Evolutionary conservation across 768 basidiomycete species (phyloP).

Genomic region (Hypholoma sublateritium): DNA sequence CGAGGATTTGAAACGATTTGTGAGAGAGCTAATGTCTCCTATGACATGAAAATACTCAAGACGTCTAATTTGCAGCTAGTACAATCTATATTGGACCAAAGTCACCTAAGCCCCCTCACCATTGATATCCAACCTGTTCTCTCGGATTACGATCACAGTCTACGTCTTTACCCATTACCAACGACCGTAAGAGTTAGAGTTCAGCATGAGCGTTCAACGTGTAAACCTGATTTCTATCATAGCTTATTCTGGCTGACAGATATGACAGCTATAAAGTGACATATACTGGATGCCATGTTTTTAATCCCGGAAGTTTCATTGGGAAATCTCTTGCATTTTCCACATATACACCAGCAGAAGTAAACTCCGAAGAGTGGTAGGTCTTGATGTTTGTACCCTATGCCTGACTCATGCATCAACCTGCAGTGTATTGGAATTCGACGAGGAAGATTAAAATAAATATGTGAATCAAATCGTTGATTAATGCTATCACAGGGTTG

Average conservation of each 20-base stretch:
- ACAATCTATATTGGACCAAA: constrained; percentile 95
- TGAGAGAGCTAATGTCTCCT: constrained; percentile 35
- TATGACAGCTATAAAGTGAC: constrained; percentile 96
- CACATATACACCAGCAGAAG: constrained; percentile 84
- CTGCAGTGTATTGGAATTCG: neutral
- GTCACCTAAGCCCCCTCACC: constrained; percentile 88
- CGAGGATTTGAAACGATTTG: constrained; percentile 86
- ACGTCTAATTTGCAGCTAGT: constrained; percentile 60
- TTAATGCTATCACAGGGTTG: no score
- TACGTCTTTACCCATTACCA: constrained; percentile 92
- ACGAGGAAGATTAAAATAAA: neutral
- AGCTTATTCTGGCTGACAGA: constrained; percentile 94
- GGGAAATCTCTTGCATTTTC: constrained; percentile 84
- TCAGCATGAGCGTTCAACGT: neutral
- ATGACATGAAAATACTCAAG: neutral
- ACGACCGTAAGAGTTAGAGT: constrained; percentile 63
- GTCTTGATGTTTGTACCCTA: constrained; percentile 2
- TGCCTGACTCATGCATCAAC: neutral
- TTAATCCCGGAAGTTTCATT: constrained; percentile 94
- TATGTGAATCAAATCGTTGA: no score
- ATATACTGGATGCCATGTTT: constrained; percentile 97
- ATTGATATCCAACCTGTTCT: constrained; percentile 82
- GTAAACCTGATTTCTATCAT: constrained; percentile 2
- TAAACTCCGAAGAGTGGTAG: constrained; percentile 85
- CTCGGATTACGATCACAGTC: constrained; percentile 87